phyloP scores from a whole-genome alignment of 2,329 filamentous ascomycete species.

The Colletotrichum sp. region DNA sequence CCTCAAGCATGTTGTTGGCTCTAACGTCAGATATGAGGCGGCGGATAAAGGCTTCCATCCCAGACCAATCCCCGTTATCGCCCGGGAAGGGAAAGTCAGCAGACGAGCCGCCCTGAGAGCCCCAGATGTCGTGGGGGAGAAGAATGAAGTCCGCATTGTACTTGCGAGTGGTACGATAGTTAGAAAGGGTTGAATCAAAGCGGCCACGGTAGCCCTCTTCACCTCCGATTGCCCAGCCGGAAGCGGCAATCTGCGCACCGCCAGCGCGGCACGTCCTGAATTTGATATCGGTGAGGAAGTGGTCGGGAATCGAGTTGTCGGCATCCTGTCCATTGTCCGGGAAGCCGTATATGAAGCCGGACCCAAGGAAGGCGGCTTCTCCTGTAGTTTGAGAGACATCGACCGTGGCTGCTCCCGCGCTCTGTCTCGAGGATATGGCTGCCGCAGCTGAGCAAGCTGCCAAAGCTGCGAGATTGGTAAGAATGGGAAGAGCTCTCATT shows the following conservation, averaged over 20 bases:
- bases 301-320: not conserved
- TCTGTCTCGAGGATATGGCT: not conserved
- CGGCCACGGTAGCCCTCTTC: not conserved
- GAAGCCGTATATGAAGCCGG: not conserved
- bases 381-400: not conserved
- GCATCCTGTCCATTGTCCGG: not conserved
- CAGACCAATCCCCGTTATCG: not conserved
- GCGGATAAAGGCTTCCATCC: not conserved
- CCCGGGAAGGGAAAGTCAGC: not conserved
- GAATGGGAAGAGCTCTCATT: not conserved
- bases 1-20: not conserved
- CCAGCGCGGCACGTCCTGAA: not conserved
- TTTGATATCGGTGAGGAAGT: not conserved
- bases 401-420: not conserved
- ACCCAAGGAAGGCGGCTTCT: not conserved
- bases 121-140: constrained; percentile 15
- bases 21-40: not conserved
- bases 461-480: not conserved
- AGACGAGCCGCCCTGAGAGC: not conserved
- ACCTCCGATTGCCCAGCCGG: not conserved
- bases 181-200: not conserved
- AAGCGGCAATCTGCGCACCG: not conserved
- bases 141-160: not conserved
- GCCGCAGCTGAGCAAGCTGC: not conserved
- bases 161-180: not conserved